Evolutionary conservation across 371 early-diverging fungal species (phyloP), one percentile per base, ranked within the genome.

Genomic region (Cokeromyces recurvatus): DNA sequence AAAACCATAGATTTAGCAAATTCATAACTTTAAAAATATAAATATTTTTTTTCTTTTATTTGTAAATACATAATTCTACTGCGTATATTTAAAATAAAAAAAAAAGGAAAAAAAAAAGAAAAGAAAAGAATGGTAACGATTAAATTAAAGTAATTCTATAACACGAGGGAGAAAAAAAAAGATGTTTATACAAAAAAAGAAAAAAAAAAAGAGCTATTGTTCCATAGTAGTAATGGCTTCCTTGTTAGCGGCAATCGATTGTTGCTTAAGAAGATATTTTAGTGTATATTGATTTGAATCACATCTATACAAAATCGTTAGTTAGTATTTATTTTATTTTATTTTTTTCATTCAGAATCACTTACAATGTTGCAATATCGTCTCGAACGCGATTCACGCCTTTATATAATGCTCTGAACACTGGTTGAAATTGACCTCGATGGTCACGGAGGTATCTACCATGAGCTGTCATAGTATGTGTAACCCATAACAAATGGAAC

Each of bases 401-500:
- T 57, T 93, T 91, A 55, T 88, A 84, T 27, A 95, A 57, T 1
- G 81, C 84, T 20, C 95, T 75, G 51, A 97, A 75, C 3, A 80
- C 80, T 4, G 86, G 77, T 48, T 85, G 84, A 58, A 85, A 83
- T 53, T 87, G 79, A 27, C 81, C 81, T 3, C 86, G 82, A 31
- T 85, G 84, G 22, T 90, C 84, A 53, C 85, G 87, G 43, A 95
- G 74, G 59, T 83, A 92, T 42, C 79, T 65, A 29, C 91, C 93
- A 62, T 97, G 96, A 40, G 78, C 78, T 24, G 79, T 73, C 54
- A 95, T 65, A 25, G 94, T 57, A 7, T 70, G 68, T 0, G 77
- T 83, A 24, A 82, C 66, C 95, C 95, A 97, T 40, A 83, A 58
- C 57, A 95, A 54, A 48, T 92, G 82, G 68, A 91, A 92, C 65